phyloP scores from a whole-genome alignment of 1,139 yeast genomes.

The Suhomyces kunorum region DNA sequence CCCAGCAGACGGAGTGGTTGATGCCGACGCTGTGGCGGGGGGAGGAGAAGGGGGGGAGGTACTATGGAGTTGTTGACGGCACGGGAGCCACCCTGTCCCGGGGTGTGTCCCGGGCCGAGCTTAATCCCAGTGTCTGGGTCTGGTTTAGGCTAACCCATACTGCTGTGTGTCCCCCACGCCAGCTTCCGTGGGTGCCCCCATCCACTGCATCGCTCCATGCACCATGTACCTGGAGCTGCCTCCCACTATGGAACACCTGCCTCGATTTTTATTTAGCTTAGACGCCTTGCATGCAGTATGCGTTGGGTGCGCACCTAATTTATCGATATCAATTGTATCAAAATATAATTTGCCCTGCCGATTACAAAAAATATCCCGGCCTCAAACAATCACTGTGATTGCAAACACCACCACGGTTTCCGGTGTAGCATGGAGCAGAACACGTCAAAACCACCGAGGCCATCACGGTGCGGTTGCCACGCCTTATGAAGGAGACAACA shows the following conservation, averaged over 20 bases:
- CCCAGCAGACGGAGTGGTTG: constrained; percentile 5
- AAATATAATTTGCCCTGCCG: constrained; percentile 7
- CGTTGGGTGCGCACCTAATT: constrained; percentile 9
- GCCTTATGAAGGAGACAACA: no score
- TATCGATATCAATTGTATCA: constrained; percentile 7
- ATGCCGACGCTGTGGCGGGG: no score
- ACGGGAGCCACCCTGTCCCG: no score
- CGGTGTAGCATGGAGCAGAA: background rate
- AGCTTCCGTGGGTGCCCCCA: no score
- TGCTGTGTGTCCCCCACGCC: no score
- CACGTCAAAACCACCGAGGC: background rate
- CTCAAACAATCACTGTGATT: constrained; percentile 1
- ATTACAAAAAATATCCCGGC: constrained; percentile 1
- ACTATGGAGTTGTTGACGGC: no score
- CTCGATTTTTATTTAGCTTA: background rate
- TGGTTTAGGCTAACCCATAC: no score
- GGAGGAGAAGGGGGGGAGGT: no score
- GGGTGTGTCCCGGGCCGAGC: no score
- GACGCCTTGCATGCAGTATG: constrained; percentile 5
- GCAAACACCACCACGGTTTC: background rate
- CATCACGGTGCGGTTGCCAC: background rate
- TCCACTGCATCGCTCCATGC: background rate
- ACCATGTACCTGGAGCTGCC: background rate
- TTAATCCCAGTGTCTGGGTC: no score
- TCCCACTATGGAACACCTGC: background rate